Conservation (phyloP, 2,329 filamentous ascomycete species). For the Penicillium rolfsii region DNA sequence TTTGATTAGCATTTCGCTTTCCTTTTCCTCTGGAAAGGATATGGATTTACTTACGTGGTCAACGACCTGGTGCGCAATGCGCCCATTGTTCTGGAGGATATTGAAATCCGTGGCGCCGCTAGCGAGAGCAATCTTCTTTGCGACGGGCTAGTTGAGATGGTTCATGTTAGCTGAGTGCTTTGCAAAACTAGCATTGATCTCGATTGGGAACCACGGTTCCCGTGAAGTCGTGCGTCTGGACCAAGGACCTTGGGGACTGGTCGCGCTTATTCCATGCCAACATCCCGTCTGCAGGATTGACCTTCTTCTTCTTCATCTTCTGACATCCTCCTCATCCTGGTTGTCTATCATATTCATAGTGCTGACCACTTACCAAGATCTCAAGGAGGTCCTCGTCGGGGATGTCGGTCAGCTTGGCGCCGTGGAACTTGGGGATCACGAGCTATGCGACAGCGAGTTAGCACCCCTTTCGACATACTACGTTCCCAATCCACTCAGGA, state of each 20-base stretch:
- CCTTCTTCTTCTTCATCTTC: neutral
- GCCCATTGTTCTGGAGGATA: slow-evolving; percentile 93
- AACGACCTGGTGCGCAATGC: slow-evolving; percentile 87
- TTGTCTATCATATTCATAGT: neutral
- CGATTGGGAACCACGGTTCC: neutral
- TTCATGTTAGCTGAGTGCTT: slow-evolving; percentile 18
- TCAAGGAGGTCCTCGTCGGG: slow-evolving; percentile 85
- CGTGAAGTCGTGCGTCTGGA: neutral
- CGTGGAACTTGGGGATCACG: slow-evolving; percentile 94
- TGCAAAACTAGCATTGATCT: neutral
- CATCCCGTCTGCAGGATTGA: neutral
- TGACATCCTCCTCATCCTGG: neutral
- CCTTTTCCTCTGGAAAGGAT: neutral
- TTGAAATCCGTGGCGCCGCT: slow-evolving; percentile 83
- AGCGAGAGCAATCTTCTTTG: slow-evolving; percentile 82
- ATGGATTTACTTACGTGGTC: slow-evolving; percentile 70
- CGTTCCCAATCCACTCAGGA: neutral
- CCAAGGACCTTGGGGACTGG: slow-evolving; percentile 30
- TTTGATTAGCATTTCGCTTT: slow-evolving; percentile 6
- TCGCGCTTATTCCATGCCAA: neutral
- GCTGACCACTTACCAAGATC: slow-evolving; percentile 66
- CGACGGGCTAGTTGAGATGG: slow-evolving; percentile 63
- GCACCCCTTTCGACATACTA: neutral
- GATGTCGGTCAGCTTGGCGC: slow-evolving; percentile 87
- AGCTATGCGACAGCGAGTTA: slow-evolving; percentile 60